Evolutionary conservation across 179 eudicot species (phyloP).

Genomic region (Patellifolia procumbens): DNA sequence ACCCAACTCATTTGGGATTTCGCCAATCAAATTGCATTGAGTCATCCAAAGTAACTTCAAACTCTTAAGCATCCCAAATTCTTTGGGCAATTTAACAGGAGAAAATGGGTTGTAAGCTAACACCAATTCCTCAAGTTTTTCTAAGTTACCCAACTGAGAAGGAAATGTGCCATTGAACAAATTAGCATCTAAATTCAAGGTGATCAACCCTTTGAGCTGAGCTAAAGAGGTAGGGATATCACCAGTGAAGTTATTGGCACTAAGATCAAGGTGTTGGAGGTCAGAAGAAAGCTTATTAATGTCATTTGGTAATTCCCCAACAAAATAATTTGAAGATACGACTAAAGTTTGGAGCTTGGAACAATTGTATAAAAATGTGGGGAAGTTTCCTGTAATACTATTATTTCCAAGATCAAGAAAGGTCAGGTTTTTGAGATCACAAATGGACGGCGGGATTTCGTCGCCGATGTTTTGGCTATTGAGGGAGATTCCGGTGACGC

Average conservation of each 20-base stretch:
- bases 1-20: slow-evolving; percentile 42
- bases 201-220: slow-evolving; percentile 38
- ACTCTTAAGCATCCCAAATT: slow-evolving; percentile 44
- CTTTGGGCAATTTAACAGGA: slow-evolving; percentile 41
- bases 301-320: slow-evolving; percentile 59
- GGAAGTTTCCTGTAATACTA: slow-evolving; percentile 46
- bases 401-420: slow-evolving; percentile 49
- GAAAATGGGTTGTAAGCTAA: slow-evolving; percentile 45
- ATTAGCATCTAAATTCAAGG: slow-evolving; percentile 39
- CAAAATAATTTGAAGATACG: slow-evolving; percentile 53
- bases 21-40: slow-evolving; percentile 38
- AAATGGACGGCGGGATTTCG: slow-evolving; percentile 52
- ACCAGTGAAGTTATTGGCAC: slow-evolving; percentile 68
- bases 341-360: slow-evolving; percentile 42
- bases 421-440: slow-evolving; percentile 50
- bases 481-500: slow-evolving; percentile 49
- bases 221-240: slow-evolving; percentile 65
- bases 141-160: slow-evolving; percentile 53
- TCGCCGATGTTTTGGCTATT: slow-evolving; percentile 24
- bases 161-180: slow-evolving; percentile 66
- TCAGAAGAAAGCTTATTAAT: slow-evolving; percentile 40
- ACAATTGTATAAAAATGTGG: slow-evolving; percentile 52
- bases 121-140: slow-evolving; percentile 39
- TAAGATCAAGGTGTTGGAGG: slow-evolving; percentile 46
- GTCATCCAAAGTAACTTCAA: slow-evolving; percentile 49